phyloP scores from a whole-genome alignment of 306 rosid species.

The Ormosia emarginata region DNA sequence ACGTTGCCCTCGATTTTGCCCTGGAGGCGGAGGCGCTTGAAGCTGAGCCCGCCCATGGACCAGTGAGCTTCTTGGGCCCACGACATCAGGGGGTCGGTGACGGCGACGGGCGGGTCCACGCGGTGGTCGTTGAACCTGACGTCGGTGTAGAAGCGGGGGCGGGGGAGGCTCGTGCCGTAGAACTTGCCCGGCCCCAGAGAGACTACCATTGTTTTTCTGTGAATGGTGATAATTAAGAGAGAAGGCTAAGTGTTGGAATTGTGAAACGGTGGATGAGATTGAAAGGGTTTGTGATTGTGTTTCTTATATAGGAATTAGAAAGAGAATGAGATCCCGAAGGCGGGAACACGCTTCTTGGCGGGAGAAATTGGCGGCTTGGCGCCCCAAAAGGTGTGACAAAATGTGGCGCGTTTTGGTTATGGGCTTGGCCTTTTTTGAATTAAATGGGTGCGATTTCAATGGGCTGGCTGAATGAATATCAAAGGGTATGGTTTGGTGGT shows the following conservation, averaged over 20 bases:
- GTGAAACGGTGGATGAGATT: not conserved
- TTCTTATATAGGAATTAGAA: not conserved
- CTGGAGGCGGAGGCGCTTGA: conserved; percentile 69
- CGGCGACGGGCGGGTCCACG: conserved; percentile 62
- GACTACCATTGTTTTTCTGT: conserved; percentile 43
- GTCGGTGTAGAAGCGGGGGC: conserved; percentile 78
- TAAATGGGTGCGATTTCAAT: no score
- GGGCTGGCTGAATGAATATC: no score
- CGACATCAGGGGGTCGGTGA: conserved; percentile 50
- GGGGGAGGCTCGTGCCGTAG: conserved; percentile 87
- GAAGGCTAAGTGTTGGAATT: not conserved
- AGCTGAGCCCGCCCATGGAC: conserved; percentile 90
- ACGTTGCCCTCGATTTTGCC: conserved; percentile 84
- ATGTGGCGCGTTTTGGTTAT: not conserved
- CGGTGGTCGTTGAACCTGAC: conserved; percentile 60
- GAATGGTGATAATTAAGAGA: no score
- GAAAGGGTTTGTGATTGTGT: not conserved
- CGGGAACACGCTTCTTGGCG: conserved; percentile 37
- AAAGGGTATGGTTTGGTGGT: no score
- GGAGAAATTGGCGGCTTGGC: conserved; percentile 28
- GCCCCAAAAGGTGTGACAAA: not conserved
- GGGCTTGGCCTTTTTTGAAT: not conserved
- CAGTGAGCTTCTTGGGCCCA: conserved; percentile 97
- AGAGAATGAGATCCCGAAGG: not conserved
- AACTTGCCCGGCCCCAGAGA: conserved; percentile 73